phyloP scores from a whole-genome alignment of 768 basidiomycete genomes.

The Gymnopilus junonius region DNA sequence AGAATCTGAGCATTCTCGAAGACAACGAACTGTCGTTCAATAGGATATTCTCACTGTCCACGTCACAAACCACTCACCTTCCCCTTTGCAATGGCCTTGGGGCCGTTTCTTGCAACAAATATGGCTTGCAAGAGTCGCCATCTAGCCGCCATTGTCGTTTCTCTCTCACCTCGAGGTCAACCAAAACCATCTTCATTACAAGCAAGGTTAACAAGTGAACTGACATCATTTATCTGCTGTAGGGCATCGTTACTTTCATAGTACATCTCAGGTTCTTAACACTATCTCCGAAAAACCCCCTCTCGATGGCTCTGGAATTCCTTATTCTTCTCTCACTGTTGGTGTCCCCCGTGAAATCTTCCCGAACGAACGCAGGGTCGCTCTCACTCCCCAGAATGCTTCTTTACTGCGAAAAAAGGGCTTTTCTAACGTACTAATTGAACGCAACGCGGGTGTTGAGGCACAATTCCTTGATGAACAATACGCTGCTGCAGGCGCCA shows the following conservation, averaged over 20 bases:
- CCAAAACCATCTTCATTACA: background rate
- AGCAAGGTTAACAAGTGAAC: background rate
- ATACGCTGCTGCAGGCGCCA: conserved; percentile 79
- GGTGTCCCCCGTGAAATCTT: conserved; percentile 81
- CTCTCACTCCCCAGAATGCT: conserved; percentile 81
- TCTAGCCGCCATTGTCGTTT: conserved; percentile 16
- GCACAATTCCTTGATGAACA: conserved; percentile 85
- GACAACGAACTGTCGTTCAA: conserved; percentile 15
- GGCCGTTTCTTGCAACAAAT: conserved; percentile 31
- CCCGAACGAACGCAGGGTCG: conserved; percentile 79
- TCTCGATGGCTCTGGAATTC: conserved; percentile 40
- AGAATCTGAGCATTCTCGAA: background rate
- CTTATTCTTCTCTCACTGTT: conserved; percentile 75
- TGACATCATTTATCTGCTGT: background rate
- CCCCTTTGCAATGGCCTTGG: conserved; percentile 32
- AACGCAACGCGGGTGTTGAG: conserved; percentile 67
- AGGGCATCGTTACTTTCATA: conserved; percentile 40
- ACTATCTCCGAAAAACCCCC: conserved; percentile 31
- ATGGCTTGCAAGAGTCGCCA: conserved; percentile 28
- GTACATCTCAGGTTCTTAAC: conserved; percentile 30
- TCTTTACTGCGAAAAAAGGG: conserved; percentile 82
- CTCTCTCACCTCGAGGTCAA: conserved; percentile 20
- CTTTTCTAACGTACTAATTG: conserved; percentile 73
- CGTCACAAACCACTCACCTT: conserved; percentile 15
- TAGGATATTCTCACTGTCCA: conserved; percentile 16